These are phyloP conservation scores for Grammothele lineata DNA, from an alignment of 768 basidiomycete genomes.

Conservation along the genomic window DNA sequence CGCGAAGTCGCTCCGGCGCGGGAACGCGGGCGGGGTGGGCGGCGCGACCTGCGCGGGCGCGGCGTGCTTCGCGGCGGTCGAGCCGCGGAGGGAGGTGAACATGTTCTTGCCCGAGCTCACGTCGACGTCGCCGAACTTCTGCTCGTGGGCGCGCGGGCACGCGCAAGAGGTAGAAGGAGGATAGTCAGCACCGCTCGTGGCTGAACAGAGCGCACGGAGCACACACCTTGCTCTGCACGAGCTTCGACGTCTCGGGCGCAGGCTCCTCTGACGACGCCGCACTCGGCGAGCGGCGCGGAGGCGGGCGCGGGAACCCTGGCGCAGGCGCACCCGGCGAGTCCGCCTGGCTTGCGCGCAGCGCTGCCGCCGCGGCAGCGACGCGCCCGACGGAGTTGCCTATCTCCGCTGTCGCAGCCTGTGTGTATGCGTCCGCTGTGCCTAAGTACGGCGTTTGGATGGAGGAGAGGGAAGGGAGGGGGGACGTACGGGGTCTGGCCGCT, in stretches of 20 bases:
- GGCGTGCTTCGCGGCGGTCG: slow-evolving; percentile 37
- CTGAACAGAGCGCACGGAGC: background rate
- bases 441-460: background rate
- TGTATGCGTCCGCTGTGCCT: no score
- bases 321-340: background rate
- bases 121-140: slow-evolving; percentile 64
- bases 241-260: slow-evolving; percentile 12
- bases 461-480: background rate
- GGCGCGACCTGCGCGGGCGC: slow-evolving; percentile 31
- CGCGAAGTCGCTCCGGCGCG: slow-evolving; percentile 41
- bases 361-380: slow-evolving; percentile 52
- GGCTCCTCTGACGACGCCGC: slow-evolving; percentile 11
- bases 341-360: slow-evolving; percentile 28
- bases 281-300: slow-evolving; percentile 17
- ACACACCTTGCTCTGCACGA: slow-evolving; percentile 21
- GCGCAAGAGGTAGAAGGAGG: no score
- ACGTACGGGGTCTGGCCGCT: slow-evolving; percentile 14
- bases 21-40: slow-evolving; percentile 38
- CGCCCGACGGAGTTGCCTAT: slow-evolving; percentile 43
- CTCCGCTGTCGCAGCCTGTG: slow-evolving; percentile 29
- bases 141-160: background rate
- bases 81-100: slow-evolving; percentile 42
- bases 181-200: no score
- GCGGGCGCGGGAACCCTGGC: slow-evolving; percentile 23
- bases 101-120: slow-evolving; percentile 45